A percentile compares a stretch with the other conserved stretches of the same genome.
phyloP scores from a whole-genome alignment of 2,329 filamentous ascomycete genomes.

The Epichloe baconii region DNA sequence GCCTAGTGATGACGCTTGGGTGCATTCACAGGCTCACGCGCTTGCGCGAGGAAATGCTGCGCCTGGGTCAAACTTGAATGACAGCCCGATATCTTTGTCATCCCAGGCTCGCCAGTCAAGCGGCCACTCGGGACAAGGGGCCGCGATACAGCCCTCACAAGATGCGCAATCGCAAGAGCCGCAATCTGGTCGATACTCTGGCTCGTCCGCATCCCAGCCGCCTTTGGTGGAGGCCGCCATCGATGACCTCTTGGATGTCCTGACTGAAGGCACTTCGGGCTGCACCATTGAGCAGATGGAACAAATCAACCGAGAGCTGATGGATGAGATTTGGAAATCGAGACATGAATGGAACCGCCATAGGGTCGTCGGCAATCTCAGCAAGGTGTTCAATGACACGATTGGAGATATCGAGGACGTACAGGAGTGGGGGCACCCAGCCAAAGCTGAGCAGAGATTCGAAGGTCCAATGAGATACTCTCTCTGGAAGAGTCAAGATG shows the following conservation, averaged over 20 bases:
- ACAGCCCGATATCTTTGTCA: constrained; percentile 28
- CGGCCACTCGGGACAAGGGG: constrained; percentile 18
- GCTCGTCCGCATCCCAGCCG: constrained; percentile 30
- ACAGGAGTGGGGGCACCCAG: constrained; percentile 31
- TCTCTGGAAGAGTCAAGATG: background rate
- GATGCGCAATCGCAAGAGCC: constrained; percentile 15
- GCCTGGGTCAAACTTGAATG: constrained; percentile 13
- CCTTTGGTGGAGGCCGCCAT: constrained; percentile 37
- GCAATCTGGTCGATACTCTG: constrained; percentile 14
- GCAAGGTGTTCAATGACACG: constrained; percentile 61
- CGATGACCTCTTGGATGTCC: constrained; percentile 42
- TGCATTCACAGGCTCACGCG: constrained; percentile 43
- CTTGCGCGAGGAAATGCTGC: constrained; percentile 27
- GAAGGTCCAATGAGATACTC: background rate
- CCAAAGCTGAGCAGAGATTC: constrained; percentile 19
- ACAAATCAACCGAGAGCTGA: constrained; percentile 79
- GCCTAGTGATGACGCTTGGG: constrained; percentile 41
- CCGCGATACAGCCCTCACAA: constrained; percentile 16
- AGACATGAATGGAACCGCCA: constrained; percentile 75
- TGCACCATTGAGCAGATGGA: constrained; percentile 89
- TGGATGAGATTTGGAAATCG: constrained; percentile 77
- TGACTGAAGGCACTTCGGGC: constrained; percentile 57
- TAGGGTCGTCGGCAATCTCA: constrained; percentile 51
- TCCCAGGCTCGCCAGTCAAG: constrained; percentile 16
- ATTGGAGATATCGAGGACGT: constrained; percentile 53